phyloP scores from a whole-genome alignment of 1,139 yeast species.

The Geotrichum phurueaensis region DNA sequence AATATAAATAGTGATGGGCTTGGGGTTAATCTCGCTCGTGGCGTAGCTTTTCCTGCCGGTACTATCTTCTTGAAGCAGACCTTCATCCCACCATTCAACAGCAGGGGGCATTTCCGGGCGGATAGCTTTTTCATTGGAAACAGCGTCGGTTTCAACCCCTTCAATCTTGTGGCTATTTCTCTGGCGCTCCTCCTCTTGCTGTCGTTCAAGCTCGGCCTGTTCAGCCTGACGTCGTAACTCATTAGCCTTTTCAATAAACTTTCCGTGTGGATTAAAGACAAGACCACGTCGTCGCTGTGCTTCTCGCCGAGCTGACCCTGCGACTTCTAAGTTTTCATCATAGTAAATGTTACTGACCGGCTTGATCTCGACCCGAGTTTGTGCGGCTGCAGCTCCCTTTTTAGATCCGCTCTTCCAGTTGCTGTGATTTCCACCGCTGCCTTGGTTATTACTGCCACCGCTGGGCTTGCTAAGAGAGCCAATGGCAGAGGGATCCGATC shows the following conservation, averaged over 20 bases:
- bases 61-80: constrained; percentile 34
- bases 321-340: constrained; percentile 35
- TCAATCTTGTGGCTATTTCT: constrained; percentile 21
- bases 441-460: not conserved
- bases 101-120: constrained; percentile 47
- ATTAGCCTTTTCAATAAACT: constrained; percentile 53
- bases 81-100: constrained; percentile 82
- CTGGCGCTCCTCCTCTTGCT: constrained; percentile 26
- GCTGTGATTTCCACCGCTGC: not conserved
- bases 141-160: constrained; percentile 15
- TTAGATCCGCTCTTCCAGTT: not conserved
- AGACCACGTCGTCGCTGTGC: constrained; percentile 39
- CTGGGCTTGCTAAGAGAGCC: constrained; percentile 1
- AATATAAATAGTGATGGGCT: constrained; percentile 49
- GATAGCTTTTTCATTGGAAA: constrained; percentile 9
- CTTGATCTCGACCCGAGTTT: constrained; percentile 1
- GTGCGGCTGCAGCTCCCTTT: not conserved
- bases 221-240: constrained; percentile 42
- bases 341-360: constrained; percentile 45
- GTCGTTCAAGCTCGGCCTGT: constrained; percentile 34
- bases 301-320: constrained; percentile 25
- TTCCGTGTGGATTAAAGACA: constrained; percentile 54
- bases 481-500: constrained; percentile 5
- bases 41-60: constrained; percentile 31
- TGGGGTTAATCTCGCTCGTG: constrained; percentile 19